A percentile compares a stretch with the other conserved stretches of the same genome.
These are phyloP conservation scores for Auricularia heimuer DNA, from an alignment of 768 basidiomycete genomes.

Conservation along the genomic window DNA sequence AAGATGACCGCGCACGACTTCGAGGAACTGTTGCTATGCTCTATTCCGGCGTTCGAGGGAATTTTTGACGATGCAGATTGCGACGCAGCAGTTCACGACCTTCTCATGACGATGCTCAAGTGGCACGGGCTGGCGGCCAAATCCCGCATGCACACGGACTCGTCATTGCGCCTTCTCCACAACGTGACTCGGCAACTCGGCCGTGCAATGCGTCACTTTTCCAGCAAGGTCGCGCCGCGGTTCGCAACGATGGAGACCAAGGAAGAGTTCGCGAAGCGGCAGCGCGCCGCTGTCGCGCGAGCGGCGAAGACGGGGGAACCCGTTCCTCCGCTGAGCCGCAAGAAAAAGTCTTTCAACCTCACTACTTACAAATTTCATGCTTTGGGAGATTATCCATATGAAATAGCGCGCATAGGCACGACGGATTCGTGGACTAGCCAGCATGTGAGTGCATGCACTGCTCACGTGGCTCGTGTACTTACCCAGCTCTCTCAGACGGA, in stretches of 20 bases:
- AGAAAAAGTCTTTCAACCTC: conserved; percentile 20
- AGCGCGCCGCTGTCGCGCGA: background rate
- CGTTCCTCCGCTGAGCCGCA: conserved; percentile 6
- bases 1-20: conserved; percentile 7
- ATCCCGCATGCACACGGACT: conserved; percentile 4
- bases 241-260: conserved; percentile 25
- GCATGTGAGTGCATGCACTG: background rate
- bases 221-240: conserved; percentile 10
- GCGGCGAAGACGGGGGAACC: background rate
- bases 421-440: conserved; percentile 26
- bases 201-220: conserved; percentile 14
- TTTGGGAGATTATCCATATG: conserved; percentile 23
- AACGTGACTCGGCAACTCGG: conserved; percentile 16
- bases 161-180: conserved; percentile 12
- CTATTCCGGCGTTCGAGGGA: background rate
- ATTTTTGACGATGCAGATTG: background rate
- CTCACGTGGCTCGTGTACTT: background rate
- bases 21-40: conserved; percentile 1
- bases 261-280: conserved; percentile 18
- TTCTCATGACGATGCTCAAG: background rate
- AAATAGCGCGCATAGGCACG: conserved; percentile 23
- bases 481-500: background rate
- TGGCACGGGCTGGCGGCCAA: conserved; percentile 10
- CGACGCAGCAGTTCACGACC: background rate
- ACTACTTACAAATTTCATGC: conserved; percentile 27